Evolutionary conservation across 768 basidiomycete species (phyloP), one percentile per base, ranked within the genome.

Genomic region (Multifurca ochricompacta): DNA sequence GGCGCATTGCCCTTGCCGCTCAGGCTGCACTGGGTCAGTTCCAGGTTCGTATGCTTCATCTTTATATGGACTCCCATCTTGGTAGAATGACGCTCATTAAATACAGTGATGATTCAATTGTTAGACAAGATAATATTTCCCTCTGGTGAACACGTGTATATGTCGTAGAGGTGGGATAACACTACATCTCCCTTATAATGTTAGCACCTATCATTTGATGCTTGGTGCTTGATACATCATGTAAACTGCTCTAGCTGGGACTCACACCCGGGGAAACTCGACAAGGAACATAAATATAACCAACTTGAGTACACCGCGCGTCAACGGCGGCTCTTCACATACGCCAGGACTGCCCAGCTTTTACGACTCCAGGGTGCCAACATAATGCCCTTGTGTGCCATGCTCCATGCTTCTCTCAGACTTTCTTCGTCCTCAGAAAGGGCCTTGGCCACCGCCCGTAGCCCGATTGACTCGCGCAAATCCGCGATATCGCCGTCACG

Each of bases 341-440:
- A 81, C 16, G 79, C 82, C 55, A 89, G 64, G 23, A 76, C 74
- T 61, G 74, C 67, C 88, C 87, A 90, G 51, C 72, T 77, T 30
- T 61, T 67, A 51, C 63, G 32, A 18, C 75, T 72, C 62, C 76
- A 80, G 7, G 84, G 84, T 3, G 74, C 68, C 43, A 88, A 70
- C 74, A 81, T 74, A 45, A 88, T 71, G 1, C 80, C 80, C 63
- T 78, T 79, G 63, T 87, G 85, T 11, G 81, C 80, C 49, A 73
- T 70, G 18, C 65, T 70, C 44, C 74, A 63, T 2, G 77, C 76
- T 21, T 56, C 56, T 6, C 58, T 66, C 34, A 58, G 35, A 58
- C 53, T 50, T 54, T 46, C 55, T 14, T 49, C 51, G 4, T 53
- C 56, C 7, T 37, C 25, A 23, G 51, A 50, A 35, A 36, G 51